Base-by-base conservation (phyloP, 768 basidiomycete genomes). In the Mycena galopus region DNA sequence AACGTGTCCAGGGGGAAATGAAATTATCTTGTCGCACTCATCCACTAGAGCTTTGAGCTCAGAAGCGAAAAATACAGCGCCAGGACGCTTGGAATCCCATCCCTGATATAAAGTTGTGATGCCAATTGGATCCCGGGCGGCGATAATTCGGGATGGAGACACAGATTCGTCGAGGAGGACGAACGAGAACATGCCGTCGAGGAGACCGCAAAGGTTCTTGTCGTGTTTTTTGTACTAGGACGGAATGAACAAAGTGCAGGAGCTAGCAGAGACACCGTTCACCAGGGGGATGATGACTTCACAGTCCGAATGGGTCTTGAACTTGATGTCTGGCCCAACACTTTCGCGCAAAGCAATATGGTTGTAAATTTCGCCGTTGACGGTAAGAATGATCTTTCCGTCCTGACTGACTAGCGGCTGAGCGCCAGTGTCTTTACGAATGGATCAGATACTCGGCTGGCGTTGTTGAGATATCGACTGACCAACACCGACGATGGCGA, bases 311-410 rank as follows among this genome's bases (percentile, higher is more conserved):
- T 97, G 95, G 0, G 97, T 99, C 87, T 96, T 98, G 88, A 99
- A 97, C 68, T 90, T 91, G 75, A 91, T 89, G 67, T 84, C 87
- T 53, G 89, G 79, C 42, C 89, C 91, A 65, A 96, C 83, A 29
- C 82, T 84, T 61, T 91, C 88, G 69, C 95, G 90, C 62, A 99
- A 90, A 21, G 92, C 87, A 66, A 94, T 83, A 80, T 99, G 96
- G 87, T 99, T 99, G 88, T 99, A 99, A 78, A 99, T 99, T 84
- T 99, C 98, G 62, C 98, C 98, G 82, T 99, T 99, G 79, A 99
- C 98, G 69, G 94, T 90, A 65, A 99, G 92, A 75, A 93, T 89
- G 73, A 92, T 78, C 77, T 93, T 94, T 64, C 92, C 93, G 75
- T 98, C 96, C 27, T 94, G 90, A 83, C 93, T 96, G 67, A 92